phyloP scores from a whole-genome alignment of 2,329 filamentous ascomycete species.

The Neonectria ditissima region DNA sequence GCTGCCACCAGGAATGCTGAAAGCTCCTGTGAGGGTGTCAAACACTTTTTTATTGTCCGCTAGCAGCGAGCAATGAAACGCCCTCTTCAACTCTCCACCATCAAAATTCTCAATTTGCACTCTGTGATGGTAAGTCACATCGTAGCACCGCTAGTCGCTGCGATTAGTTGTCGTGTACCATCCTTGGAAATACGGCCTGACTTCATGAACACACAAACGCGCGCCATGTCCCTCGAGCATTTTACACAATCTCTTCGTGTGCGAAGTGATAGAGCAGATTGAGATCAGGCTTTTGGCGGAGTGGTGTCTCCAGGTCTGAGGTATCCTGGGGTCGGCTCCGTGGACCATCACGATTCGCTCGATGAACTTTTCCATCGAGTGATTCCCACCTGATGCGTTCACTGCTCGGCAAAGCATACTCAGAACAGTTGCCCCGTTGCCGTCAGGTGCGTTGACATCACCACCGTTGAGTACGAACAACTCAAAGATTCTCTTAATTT shows the following conservation, averaged over 20 bases:
- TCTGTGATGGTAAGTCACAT: neutral
- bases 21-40: neutral
- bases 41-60: neutral
- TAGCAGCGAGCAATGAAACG: neutral
- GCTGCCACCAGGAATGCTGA: neutral
- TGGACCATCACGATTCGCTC: neutral
- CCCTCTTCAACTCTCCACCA: neutral
- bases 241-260: neutral
- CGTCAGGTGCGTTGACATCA: neutral
- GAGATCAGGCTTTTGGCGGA: neutral
- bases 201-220: neutral
- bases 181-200: neutral
- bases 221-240: neutral
- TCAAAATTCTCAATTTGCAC: neutral
- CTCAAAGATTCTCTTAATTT: neutral
- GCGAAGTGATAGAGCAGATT: neutral
- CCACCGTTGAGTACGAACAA: neutral
- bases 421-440: neutral
- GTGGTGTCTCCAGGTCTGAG: neutral
- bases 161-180: neutral
- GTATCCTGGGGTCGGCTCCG: neutral
- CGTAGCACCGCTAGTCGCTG: neutral
- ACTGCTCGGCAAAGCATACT: neutral
- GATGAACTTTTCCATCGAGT: neutral
- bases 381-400: neutral